Conservation (phyloP, 176 grass and related monocot genomes). For the Stipa capillata region DNA sequence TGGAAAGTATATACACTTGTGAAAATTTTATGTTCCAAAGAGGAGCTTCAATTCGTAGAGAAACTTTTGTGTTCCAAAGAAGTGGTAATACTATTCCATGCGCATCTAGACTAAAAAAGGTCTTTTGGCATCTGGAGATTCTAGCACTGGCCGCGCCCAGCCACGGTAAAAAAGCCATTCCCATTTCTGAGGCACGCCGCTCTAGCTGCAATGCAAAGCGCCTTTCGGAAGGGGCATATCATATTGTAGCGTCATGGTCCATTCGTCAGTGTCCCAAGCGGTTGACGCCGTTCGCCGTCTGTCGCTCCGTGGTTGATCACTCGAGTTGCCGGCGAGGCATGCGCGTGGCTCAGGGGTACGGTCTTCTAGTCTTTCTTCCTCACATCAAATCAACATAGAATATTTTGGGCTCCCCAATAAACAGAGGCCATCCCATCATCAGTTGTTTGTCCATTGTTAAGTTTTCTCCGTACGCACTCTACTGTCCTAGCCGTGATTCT, state of each 20-base stretch:
- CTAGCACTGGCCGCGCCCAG: not conserved
- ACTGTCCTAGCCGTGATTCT: too few species aligned
- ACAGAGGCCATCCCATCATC: too few species aligned
- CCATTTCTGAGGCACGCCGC: not conserved
- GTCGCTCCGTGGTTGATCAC: not conserved
- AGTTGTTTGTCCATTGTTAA: too few species aligned
- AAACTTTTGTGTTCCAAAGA: not conserved
- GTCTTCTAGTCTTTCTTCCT: not conserved
- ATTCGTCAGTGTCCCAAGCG: not conserved
- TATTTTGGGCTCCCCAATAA: not conserved
- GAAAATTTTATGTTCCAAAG: too few species aligned
- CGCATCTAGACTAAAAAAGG: too few species aligned
- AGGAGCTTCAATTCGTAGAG: too few species aligned
- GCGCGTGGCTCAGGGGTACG: not conserved
- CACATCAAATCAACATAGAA: not conserved
- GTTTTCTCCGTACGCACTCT: not conserved
- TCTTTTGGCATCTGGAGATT: not conserved
- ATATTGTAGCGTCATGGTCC: fast-evolving
- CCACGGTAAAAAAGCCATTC: not conserved
- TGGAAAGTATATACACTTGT: too few species aligned
- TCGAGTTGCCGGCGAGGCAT: conserved; percentile 2
- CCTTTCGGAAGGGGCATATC: not conserved
- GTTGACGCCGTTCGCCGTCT: not conserved
- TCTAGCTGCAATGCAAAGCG: too few species aligned
- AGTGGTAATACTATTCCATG: too few species aligned